A percentile compares a stretch with the other conserved stretches of the same genome.
Evolutionary conservation across 805 yeast species (phyloP).

Genomic region (Candida sithepensis): DNA sequence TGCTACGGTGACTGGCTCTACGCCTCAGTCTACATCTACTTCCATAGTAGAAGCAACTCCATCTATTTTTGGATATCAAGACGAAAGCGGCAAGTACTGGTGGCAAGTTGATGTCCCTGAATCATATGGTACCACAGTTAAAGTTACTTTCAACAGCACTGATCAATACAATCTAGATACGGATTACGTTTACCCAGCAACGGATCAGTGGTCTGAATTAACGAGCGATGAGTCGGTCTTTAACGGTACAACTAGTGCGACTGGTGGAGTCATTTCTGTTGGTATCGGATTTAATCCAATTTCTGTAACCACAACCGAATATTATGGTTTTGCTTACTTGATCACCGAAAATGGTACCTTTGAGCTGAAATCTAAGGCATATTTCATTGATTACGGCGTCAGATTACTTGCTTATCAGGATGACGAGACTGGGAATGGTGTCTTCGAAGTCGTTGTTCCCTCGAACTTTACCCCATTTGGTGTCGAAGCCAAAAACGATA

Average conservation of each 20-base stretch:
- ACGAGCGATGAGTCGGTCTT: neutral
- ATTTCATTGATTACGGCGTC: neutral
- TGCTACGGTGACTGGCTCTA: neutral
- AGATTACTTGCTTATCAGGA: slow-evolving; percentile 3
- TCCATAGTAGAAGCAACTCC: neutral
- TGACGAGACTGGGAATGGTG: slow-evolving; percentile 7
- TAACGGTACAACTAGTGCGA: neutral
- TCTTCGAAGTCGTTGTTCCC: slow-evolving; percentile 10
- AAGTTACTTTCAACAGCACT: neutral
- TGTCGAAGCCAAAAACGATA: slow-evolving; percentile 1
- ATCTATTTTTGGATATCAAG: neutral
- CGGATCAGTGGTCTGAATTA: neutral
- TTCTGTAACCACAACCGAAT: neutral
- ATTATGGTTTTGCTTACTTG: neutral
- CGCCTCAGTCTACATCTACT: neutral
- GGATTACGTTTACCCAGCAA: neutral
- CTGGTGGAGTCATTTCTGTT: neutral
- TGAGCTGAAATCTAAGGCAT: neutral
- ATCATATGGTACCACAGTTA: neutral
- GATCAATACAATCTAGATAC: neutral
- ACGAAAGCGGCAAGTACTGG: neutral
- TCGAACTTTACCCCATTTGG: slow-evolving; percentile 11
- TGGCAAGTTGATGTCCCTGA: slow-evolving; percentile 1
- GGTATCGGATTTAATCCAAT: neutral
- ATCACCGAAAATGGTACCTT: neutral